Conservation (phyloP, 257 asterid species). For the Salvia hispanica region DNA sequence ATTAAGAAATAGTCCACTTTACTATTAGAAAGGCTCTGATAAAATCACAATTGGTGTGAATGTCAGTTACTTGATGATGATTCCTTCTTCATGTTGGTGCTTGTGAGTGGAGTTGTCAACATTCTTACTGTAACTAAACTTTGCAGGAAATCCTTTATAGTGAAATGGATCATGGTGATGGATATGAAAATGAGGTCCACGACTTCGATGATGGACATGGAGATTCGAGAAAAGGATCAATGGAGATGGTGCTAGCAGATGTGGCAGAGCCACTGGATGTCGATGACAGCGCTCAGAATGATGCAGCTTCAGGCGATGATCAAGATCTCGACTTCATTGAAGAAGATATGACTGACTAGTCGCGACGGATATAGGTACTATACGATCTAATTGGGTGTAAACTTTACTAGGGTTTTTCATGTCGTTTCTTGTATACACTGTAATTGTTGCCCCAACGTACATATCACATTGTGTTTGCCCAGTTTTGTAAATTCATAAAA, state of each 20-base stretch:
- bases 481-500: conserved; percentile 30
- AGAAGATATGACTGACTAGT: conserved; percentile 58
- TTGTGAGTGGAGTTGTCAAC: too few species aligned
- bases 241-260: conserved; percentile 58
- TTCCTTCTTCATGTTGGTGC: background rate
- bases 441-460: conserved; percentile 4
- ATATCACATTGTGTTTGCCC: conserved; percentile 22
- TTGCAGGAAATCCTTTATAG: conserved; percentile 64
- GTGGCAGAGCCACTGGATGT: conserved; percentile 54
- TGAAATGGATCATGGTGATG: conserved; percentile 70
- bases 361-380: background rate
- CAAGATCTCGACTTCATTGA: conserved; percentile 67
- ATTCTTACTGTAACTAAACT: conserved; percentile 1
- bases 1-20: background rate
- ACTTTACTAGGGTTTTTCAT: background rate
- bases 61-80: background rate
- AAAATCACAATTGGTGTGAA: background rate
- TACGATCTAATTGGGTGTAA: conserved; percentile 19
- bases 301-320: conserved; percentile 48
- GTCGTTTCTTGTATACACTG: background rate
- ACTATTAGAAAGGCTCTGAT: background rate
- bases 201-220: conserved; percentile 61
- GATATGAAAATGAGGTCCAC: conserved; percentile 61
- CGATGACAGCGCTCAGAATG: conserved; percentile 40
- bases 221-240: conserved; percentile 50